These are phyloP conservation scores for Vinca minor DNA, from an alignment of 257 asterid genomes.

Conservation along the genomic window DNA sequence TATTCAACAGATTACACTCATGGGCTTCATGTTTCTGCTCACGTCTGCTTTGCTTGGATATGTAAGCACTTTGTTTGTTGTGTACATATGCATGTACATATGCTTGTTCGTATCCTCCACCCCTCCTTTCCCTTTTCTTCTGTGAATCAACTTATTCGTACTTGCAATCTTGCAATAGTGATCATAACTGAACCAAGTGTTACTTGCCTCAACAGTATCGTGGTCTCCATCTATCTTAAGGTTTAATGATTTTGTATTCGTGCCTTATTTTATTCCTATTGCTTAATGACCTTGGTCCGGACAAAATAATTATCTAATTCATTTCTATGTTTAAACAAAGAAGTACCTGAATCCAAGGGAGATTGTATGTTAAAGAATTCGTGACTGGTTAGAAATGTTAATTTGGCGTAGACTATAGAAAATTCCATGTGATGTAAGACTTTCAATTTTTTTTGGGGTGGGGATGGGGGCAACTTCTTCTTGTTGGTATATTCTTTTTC, in stretches of 20 bases:
- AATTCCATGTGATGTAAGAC: not conserved
- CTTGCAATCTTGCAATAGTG: not conserved
- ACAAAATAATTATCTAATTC: not conserved
- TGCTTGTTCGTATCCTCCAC: not conserved
- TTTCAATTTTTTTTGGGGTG: not conserved
- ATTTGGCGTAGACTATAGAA: not conserved
- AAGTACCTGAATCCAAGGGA: not conserved
- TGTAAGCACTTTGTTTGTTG: conserved; percentile 36
- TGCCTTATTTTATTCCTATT: not conserved
- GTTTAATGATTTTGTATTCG: not conserved
- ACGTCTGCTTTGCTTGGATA: conserved; percentile 71
- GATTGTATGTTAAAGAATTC: not conserved
- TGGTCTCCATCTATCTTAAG: not conserved
- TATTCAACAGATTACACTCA: conserved; percentile 70
- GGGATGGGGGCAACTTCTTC: too few species aligned
- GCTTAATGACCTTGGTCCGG: not conserved
- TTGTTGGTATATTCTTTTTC: not conserved
- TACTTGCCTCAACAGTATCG: not conserved
- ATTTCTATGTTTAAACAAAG: not conserved
- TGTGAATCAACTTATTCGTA: not conserved
- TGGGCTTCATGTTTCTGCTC: conserved; percentile 60
- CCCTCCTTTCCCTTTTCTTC: not conserved
- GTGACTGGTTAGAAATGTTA: not conserved
- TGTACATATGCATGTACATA: not conserved
- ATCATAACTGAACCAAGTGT: not conserved